These are phyloP conservation scores for Zygotorulaspora mrakii DNA, from an alignment of 1,139 yeast genomes.

Conservation along the genomic window DNA sequence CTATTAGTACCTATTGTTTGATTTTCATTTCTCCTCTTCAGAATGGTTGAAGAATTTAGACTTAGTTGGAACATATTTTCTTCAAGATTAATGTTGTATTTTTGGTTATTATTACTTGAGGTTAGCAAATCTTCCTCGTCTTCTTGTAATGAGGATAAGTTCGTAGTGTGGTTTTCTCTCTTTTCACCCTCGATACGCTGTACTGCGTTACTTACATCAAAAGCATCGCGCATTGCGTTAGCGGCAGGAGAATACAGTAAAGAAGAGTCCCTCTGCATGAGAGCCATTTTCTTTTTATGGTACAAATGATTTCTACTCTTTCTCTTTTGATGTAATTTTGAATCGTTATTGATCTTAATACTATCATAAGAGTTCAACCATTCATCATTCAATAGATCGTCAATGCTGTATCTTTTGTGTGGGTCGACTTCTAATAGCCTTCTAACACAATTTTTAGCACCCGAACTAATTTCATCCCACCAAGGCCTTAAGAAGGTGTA, in stretches of 20 bases:
- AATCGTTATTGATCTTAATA: conserved; percentile 9
- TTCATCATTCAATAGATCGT: conserved; percentile 76
- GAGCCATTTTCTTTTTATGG: conserved; percentile 15
- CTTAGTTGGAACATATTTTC: conserved; percentile 57
- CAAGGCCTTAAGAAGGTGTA: conserved; percentile 83
- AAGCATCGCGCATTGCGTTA: conserved; percentile 88
- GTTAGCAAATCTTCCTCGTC: conserved; percentile 23
- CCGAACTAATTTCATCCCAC: conserved; percentile 91
- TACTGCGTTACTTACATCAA: conserved; percentile 90
- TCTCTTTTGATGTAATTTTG: conserved; percentile 15
- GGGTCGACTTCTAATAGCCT: conserved; percentile 83
- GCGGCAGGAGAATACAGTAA: conserved; percentile 76
- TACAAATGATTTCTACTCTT: conserved; percentile 12
- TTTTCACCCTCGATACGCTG: conserved; percentile 91
- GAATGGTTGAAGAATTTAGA: conserved; percentile 73
- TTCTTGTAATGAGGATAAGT: conserved; percentile 21
- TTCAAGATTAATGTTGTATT: conserved; percentile 15
- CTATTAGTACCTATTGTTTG: conserved; percentile 7
- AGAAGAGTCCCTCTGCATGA: conserved; percentile 24
- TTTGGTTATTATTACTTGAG: conserved; percentile 18
- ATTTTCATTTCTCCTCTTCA: conserved; percentile 63
- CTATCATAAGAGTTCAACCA: conserved; percentile 50
- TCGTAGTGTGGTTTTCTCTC: conserved; percentile 15
- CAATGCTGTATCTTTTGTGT: conserved; percentile 65
- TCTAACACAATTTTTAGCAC: conserved; percentile 76